Percentiles rank a stretch among this genome's conserved stretches.
Conservation (phyloP, 106 monocot species). For the Allium cepa region DNA sequence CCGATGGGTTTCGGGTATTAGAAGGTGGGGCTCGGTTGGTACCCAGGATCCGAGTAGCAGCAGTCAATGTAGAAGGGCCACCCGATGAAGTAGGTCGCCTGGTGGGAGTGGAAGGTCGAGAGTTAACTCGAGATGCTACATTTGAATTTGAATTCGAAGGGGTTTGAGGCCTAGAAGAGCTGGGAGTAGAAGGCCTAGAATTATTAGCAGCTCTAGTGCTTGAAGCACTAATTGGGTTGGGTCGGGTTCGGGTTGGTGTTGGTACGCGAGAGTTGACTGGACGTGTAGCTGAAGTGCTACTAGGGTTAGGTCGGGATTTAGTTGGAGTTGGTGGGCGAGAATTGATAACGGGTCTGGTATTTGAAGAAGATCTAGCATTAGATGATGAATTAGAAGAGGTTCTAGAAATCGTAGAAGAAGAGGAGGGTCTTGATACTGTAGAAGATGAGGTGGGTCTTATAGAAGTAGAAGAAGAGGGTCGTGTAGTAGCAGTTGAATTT, state of each 20-base stretch:
- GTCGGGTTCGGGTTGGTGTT: constrained; percentile 57
- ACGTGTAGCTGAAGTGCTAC: constrained; percentile 23
- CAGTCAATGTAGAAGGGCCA: constrained; percentile 10
- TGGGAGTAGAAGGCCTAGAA: constrained; percentile 17
- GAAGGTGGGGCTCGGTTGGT: constrained; percentile 30
- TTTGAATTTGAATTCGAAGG: constrained; percentile 21
- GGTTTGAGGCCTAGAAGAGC: constrained; percentile 9
- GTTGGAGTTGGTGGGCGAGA: constrained; percentile 20
- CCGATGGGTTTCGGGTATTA: constrained; percentile 18
- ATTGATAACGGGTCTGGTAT: constrained; percentile 3
- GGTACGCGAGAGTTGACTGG: constrained; percentile 9
- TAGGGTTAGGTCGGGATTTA: constrained; percentile 10
- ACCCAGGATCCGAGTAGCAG: constrained; percentile 34
- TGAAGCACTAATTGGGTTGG: constrained; percentile 18
- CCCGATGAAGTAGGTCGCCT: constrained; percentile 24
- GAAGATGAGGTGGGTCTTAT: constrained; percentile 76
- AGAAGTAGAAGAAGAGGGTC: constrained; percentile 24
- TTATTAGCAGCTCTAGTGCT: constrained; percentile 4
- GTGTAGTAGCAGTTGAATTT: constrained; percentile 17
- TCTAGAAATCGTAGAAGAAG: constrained; percentile 9
- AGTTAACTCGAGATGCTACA: constrained; percentile 27
- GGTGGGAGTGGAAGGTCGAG: constrained; percentile 63
- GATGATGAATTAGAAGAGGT: constrained; percentile 38
- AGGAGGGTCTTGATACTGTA: constrained; percentile 15
- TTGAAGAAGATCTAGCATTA: constrained; percentile 40